Base-by-base conservation (phyloP, 345 rosid species). In the Heritiera littoralis region DNA sequence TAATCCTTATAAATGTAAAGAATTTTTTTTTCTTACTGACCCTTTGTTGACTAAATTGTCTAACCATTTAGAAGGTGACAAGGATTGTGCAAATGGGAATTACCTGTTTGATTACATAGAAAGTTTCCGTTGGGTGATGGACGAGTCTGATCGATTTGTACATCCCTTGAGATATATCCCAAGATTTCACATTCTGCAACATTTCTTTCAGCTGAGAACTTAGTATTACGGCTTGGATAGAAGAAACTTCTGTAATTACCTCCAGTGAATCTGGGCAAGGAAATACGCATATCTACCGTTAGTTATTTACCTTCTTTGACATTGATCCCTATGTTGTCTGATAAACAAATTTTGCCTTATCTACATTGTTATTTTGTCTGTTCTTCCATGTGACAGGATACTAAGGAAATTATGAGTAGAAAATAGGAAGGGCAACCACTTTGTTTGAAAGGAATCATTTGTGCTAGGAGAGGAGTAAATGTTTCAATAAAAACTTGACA, bases 71-170 rank as follows among this genome's bases (percentile, higher is more conserved):
- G 59, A 52, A 72, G 63, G 9, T 17, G 20, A 43, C 4, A 13
- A 11, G 38, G 58, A 66, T 69, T 68, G 35, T 13, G 49, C 45
- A 35, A 7, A 2, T 17, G 28, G 38, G 23, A 11, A 1, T 56
- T 86, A 93, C 98, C 98, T 91, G 91, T 87, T 84, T 92, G 85
- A 88, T 88, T 81, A 93, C 89, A 83, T 92, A 93, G 83, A 93
- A 92, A 59, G 99, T 86, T 82, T 89, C 92, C 74, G 86, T 87
- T 1, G 88, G 93, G 71, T 93, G 92, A 86, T 91, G 89, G 68
- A 84, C 88, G 68, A 93, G 91, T 81, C 85, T 93, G 83, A 91
- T 84, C 28, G 92, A 90, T 77, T 88, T 88, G 80, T 46, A 76
- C 81, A 75, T 85, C 63, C 87, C 88, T 48, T 72, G 87, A 80